Evolutionary conservation across 305 asterid genomes (phyloP), one percentile per base, ranked within the genome.

Genomic region (Striga hermonthica): DNA sequence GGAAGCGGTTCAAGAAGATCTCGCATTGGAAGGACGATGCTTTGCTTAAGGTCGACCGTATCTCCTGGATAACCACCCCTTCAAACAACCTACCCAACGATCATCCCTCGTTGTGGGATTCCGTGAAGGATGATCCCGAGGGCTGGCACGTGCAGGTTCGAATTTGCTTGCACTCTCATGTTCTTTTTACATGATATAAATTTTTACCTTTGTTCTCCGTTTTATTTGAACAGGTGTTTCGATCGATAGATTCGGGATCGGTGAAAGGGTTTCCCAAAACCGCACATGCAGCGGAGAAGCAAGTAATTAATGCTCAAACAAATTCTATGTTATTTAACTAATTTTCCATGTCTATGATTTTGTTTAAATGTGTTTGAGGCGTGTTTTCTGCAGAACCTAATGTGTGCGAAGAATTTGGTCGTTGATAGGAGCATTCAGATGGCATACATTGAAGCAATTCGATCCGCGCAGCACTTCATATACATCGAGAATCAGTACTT

Each of bases 211-310:
- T 44, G 49, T 44, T n/a, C n/a, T n/a, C n/a, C n/a, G n/a, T n/a
- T n/a, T n/a, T n/a, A n/a, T n/a, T n/a, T n/a, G n/a, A n/a, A n/a
- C 83, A 92, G 98, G 81, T 90, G 60, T 93, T 90, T 65, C 86
- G 98, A 35, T 93, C 98, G 41, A 86, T 93, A 63, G 98, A 93
- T 77, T 93, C 98, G 0, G 98, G 98, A 38, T 93, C 98, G 3
- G 59, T 88, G 78, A 93, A 83, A 75, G 98, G 98, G 54, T 93
- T 93, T 66, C 96, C 97, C 3, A 88, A 84, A 71, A 81, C 67
- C 45, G 82, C 69, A 41, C 79, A 71, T 6, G 75, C 65, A 56
- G 88, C 91, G 45, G 90, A 76, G 64, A 70, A 78, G 11, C 88
- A 84, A 82, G 98, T 90, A 78, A 61, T 58, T 90, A 78, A 61